phyloP scores from a whole-genome alignment of 371 early-diverging fungal genomes.

The Saksenaea oblongispora region DNA sequence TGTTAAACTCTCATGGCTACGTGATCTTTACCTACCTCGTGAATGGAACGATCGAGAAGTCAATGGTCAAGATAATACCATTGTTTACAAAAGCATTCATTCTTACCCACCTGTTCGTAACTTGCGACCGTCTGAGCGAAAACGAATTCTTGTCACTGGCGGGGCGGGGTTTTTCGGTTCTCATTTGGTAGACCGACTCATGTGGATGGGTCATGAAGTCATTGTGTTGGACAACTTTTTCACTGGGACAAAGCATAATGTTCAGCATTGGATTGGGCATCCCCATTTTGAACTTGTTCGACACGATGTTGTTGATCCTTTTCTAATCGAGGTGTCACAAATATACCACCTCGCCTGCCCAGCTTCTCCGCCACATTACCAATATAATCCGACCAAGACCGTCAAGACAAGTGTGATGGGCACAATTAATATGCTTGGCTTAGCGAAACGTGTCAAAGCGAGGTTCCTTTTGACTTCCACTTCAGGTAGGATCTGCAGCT shows the following conservation, averaged over 20 bases:
- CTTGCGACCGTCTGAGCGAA: constrained; percentile 56
- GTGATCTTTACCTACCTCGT: constrained; percentile 50
- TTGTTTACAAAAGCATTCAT: constrained; percentile 48
- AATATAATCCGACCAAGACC: constrained; percentile 87
- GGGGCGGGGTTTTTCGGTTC: constrained; percentile 93
- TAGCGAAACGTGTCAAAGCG: constrained; percentile 83
- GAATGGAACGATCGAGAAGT: constrained; percentile 30
- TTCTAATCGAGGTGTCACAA: constrained; percentile 84
- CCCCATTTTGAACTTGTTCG: constrained; percentile 85
- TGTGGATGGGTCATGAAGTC: constrained; percentile 89
- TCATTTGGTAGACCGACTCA: constrained; percentile 82
- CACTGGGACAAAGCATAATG: constrained; percentile 73
- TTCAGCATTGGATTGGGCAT: constrained; percentile 87
- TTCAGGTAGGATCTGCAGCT: constrained; percentile 58
- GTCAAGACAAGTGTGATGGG: constrained; percentile 89
- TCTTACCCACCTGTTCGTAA: constrained; percentile 59
- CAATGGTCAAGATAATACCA: constrained; percentile 36
- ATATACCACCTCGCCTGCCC: constrained; percentile 89
- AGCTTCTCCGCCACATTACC: constrained; percentile 90
- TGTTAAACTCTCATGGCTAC: constrained; percentile 36
- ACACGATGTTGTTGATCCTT: constrained; percentile 85
- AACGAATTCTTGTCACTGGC: constrained; percentile 86
- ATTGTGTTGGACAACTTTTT: constrained; percentile 87
- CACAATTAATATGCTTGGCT: constrained; percentile 89
- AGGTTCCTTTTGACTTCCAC: constrained; percentile 82